Evolutionary conservation across 2,329 filamentous ascomycete genomes (phyloP).

Genomic region (Pseudocercospora musae): DNA sequence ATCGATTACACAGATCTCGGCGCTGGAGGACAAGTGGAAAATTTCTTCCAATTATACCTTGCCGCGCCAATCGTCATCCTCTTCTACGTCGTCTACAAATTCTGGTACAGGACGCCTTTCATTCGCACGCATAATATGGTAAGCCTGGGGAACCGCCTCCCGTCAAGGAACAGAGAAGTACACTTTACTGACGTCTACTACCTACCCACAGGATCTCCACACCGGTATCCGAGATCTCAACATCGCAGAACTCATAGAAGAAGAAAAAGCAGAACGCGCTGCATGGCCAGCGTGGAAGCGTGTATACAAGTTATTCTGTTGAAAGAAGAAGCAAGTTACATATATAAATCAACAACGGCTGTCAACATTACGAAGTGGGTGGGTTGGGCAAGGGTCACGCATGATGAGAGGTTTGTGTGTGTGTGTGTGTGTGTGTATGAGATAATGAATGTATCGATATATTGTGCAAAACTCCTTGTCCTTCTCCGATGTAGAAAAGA

Average conservation of each 20-base stretch:
- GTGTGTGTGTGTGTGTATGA: too few relatives aligned
- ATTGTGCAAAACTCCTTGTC: too few relatives aligned
- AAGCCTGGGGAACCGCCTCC: background rate
- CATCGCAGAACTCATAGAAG: slow-evolving; percentile 69
- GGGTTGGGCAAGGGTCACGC: too few relatives aligned
- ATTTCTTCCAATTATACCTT: slow-evolving; percentile 34
- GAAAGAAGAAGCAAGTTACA: too few relatives aligned
- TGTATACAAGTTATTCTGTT: slow-evolving; percentile 50
- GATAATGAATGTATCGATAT: too few relatives aligned
- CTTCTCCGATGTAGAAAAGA: too few relatives aligned
- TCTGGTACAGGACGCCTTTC: slow-evolving; percentile 40
- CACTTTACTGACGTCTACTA: background rate
- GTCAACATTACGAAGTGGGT: too few relatives aligned
- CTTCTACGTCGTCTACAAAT: slow-evolving; percentile 34
- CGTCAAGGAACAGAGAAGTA: background rate
- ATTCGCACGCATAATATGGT: slow-evolving; percentile 68
- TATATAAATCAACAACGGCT: too few relatives aligned
- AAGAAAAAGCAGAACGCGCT: slow-evolving; percentile 72
- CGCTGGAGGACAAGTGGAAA: slow-evolving; percentile 17
- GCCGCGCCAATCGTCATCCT: slow-evolving; percentile 35
- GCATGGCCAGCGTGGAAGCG: slow-evolving; percentile 50
- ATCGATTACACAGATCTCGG: slow-evolving; percentile 41
- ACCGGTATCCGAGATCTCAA: slow-evolving; percentile 85
- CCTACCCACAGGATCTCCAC: slow-evolving; percentile 61
- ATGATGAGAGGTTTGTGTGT: too few relatives aligned